Conservation (phyloP, 1,139 yeast genomes). For the Pichia sp. region DNA sequence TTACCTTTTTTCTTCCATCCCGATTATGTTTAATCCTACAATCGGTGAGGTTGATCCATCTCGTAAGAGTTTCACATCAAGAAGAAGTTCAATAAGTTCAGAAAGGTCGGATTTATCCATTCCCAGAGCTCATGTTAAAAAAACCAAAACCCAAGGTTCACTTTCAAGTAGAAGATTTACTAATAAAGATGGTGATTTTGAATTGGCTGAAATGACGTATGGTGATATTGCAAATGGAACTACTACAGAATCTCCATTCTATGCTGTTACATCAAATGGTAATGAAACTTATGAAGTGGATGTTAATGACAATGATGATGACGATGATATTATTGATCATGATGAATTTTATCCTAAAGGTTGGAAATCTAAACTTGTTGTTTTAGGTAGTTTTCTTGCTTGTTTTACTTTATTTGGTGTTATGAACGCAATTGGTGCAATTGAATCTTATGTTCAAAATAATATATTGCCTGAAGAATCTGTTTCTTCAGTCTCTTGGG, state of each 20-base stretch:
- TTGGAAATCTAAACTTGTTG: slow-evolving; percentile 33
- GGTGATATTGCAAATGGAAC: not conserved
- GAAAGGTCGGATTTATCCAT: not conserved
- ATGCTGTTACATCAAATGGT: not conserved
- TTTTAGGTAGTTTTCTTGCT: slow-evolving; percentile 59
- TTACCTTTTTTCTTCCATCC: too few species aligned
- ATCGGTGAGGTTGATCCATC: slow-evolving; percentile 14
- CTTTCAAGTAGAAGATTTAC: not conserved
- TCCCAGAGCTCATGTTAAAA: not conserved
- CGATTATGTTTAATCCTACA: slow-evolving; percentile 11
- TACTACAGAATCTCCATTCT: not conserved
- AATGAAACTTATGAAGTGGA: not conserved
- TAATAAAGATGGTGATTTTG: not conserved
- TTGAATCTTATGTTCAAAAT: slow-evolving; percentile 53
- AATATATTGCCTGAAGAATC: slow-evolving; percentile 43
- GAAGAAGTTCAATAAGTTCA: not conserved
- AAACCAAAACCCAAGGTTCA: not conserved
- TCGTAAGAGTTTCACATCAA: not conserved
- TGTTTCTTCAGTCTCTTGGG: slow-evolving; percentile 46
- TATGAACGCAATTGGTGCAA: slow-evolving; percentile 59
- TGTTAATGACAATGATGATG: slow-evolving; percentile 1
- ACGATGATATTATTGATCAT: slow-evolving; percentile 5
- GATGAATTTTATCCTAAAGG: slow-evolving; percentile 22
- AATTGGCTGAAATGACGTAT: slow-evolving; percentile 1
- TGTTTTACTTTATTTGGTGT: slow-evolving; percentile 58